Conservation (phyloP, 331 rosid genomes). For the Malus hybrid region DNA sequence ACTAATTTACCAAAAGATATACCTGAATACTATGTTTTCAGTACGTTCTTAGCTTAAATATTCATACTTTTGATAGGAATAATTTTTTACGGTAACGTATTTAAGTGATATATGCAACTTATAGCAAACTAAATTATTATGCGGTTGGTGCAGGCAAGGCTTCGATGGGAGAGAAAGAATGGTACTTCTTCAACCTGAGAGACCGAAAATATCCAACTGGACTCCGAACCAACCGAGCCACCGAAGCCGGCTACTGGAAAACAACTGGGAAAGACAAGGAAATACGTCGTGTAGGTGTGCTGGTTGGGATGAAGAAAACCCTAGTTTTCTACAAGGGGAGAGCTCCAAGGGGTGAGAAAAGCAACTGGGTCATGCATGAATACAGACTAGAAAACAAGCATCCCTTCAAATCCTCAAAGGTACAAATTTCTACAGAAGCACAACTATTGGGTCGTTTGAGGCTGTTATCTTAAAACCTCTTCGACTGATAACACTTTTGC, state of each 20-base stretch:
- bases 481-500: too few species aligned
- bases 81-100: too few species aligned
- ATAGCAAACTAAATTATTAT: neutral
- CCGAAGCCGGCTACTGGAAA: slow-evolving; percentile 96
- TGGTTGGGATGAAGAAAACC: slow-evolving; percentile 94
- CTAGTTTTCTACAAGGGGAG: slow-evolving; percentile 88
- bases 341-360: slow-evolving; percentile 92
- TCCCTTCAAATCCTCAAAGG: slow-evolving; percentile 63
- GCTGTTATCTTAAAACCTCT: too few species aligned
- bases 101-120: too few species aligned
- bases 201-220: slow-evolving; percentile 94
- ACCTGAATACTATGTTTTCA: too few species aligned
- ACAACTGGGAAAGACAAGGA: slow-evolving; percentile 96
- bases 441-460: neutral
- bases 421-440: neutral
- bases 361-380: slow-evolving; percentile 97
- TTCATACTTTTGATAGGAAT: too few species aligned
- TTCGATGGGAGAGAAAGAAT: slow-evolving; percentile 86
- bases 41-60: too few species aligned
- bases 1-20: too few species aligned
- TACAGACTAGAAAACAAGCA: slow-evolving; percentile 60
- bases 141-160: slow-evolving; percentile 58
- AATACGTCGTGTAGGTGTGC: slow-evolving; percentile 39
- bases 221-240: slow-evolving; percentile 84
- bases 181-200: slow-evolving; percentile 81